Conservation (phyloP, 1,139 yeast species). For the Hyphopichia burtonii region DNA sequence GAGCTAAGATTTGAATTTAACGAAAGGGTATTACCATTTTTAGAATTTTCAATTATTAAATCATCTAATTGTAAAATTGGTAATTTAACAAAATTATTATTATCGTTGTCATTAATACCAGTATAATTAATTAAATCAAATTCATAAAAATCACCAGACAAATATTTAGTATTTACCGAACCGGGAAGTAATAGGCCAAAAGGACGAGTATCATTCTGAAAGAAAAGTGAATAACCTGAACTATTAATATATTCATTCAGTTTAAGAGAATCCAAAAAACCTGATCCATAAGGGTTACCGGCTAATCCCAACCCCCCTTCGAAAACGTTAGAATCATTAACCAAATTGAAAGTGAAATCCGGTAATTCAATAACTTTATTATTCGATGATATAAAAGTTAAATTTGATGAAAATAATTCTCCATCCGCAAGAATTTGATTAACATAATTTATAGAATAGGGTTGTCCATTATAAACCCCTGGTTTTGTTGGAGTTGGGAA, state of each 20-base stretch:
- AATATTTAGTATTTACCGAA: conserved; percentile 49
- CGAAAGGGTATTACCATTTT: conserved; percentile 32
- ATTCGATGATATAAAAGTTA: conserved; percentile 16
- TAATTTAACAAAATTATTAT: conserved; percentile 20
- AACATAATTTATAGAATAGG: conserved; percentile 25
- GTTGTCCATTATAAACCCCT: conserved; percentile 14
- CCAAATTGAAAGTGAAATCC: conserved; percentile 30
- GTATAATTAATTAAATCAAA: conserved; percentile 47
- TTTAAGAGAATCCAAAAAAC: conserved; percentile 40
- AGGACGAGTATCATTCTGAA: conserved; percentile 22
- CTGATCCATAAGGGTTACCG: conserved; percentile 35
- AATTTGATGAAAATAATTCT: conserved; percentile 20
- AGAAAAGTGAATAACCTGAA: conserved; percentile 57
- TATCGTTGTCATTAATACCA: conserved; percentile 24
- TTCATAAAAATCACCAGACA: conserved; percentile 43
- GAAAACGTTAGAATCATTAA: conserved; percentile 18
- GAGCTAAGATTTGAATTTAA: conserved; percentile 32
- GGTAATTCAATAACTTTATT: conserved; percentile 13
- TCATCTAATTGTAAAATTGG: conserved; percentile 63
- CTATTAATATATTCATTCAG: conserved; percentile 35
- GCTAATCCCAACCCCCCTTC: conserved; percentile 53
- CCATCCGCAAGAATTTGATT: conserved; percentile 29
- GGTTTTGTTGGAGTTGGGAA: background rate
- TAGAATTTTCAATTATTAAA: conserved; percentile 46
- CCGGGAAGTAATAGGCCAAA: conserved; percentile 56